A percentile compares a stretch with the other conserved stretches of the same genome.
phyloP scores from a whole-genome alignment of 352 stramenopile species.

The Phytopythium delawarense region DNA sequence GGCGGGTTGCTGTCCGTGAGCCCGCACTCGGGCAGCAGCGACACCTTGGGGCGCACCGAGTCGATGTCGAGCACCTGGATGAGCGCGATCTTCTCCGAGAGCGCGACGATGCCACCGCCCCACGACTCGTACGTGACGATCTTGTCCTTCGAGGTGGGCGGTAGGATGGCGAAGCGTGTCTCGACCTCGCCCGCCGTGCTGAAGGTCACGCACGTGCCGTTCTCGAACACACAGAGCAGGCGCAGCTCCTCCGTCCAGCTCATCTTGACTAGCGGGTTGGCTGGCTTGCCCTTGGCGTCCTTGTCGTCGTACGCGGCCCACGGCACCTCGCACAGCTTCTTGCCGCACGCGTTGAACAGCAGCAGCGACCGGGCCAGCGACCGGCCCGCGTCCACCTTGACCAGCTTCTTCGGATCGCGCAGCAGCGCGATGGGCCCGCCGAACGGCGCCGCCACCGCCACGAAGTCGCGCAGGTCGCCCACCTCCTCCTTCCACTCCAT shows the following conservation, averaged over 20 bases:
- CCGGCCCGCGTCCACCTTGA: conserved; percentile 53
- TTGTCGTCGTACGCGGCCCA: conserved; percentile 73
- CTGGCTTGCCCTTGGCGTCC: conserved; percentile 18
- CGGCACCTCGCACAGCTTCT: conserved; percentile 48
- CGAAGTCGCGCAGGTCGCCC: conserved; percentile 61
- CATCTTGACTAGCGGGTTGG: conserved; percentile 68
- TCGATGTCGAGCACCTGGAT: conserved; percentile 80
- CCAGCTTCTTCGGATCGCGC: conserved; percentile 70
- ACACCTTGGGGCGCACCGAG: conserved; percentile 74
- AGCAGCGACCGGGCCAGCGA: conserved; percentile 53
- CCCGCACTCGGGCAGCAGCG: conserved; percentile 62
- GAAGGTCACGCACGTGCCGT: conserved; percentile 65
- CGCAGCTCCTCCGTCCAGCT: conserved; percentile 82
- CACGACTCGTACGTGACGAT: conserved; percentile 75
- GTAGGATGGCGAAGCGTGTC: conserved; percentile 66
- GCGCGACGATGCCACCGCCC: conserved; percentile 67
- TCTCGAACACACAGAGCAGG: conserved; percentile 76
- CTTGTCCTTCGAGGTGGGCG: conserved; percentile 62
- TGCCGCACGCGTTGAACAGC: conserved; percentile 74
- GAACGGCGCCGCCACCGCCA: conserved; percentile 56
- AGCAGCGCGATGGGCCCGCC: conserved; percentile 68
- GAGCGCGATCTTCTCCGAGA: conserved; percentile 81
- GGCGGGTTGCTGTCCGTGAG: conserved; percentile 69
- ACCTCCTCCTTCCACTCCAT: conserved; percentile 59
- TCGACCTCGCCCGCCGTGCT: conserved; percentile 68